phyloP scores from a whole-genome alignment of 129 eudicot genomes.

The Lactuca saligna region DNA sequence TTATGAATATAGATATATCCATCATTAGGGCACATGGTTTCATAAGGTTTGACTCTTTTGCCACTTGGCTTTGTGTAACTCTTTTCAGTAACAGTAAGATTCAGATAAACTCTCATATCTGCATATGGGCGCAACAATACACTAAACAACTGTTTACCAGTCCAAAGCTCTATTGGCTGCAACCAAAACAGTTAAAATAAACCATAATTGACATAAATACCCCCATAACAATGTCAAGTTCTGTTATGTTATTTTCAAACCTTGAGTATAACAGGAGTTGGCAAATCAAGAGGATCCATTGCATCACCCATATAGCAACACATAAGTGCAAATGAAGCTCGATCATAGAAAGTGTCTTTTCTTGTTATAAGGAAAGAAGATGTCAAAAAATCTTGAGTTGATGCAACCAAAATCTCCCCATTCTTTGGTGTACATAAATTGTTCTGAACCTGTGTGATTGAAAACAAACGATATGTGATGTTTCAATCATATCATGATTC shows the following conservation, averaged over 20 bases:
- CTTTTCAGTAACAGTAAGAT: slow-evolving; percentile 78
- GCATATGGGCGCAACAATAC: slow-evolving; percentile 86
- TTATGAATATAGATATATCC: slow-evolving; percentile 85
- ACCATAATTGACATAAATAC: background rate
- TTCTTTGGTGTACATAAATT: slow-evolving; percentile 96
- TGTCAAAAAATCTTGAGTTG: slow-evolving; percentile 95
- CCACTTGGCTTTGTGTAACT: slow-evolving; percentile 45
- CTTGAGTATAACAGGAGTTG: slow-evolving; percentile 86
- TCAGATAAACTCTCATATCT: slow-evolving; percentile 78
- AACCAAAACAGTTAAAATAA: slow-evolving; percentile 29
- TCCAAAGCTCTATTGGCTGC: slow-evolving; percentile 98
- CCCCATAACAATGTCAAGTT: background rate
- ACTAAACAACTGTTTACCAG: slow-evolving; percentile 91
- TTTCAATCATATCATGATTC: background rate
- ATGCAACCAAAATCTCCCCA: slow-evolving; percentile 96
- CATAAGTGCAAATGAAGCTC: slow-evolving; percentile 83
- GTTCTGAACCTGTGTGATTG: slow-evolving; percentile 77
- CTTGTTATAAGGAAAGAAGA: slow-evolving; percentile 92
- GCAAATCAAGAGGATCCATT: slow-evolving; percentile 90
- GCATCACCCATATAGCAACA: slow-evolving; percentile 97
- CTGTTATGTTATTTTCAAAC: slow-evolving; percentile 30
- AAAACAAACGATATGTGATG: slow-evolving; percentile 11
- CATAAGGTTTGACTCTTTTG: slow-evolving; percentile 38
- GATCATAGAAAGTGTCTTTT: slow-evolving; percentile 93
- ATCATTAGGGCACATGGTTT: slow-evolving; percentile 86